Percentiles rank a stretch among this genome's conserved stretches.
These are phyloP conservation scores for Echinosphaeria canescens DNA, from an alignment of 2,329 filamentous ascomycete genomes.

Conservation along the genomic window DNA sequence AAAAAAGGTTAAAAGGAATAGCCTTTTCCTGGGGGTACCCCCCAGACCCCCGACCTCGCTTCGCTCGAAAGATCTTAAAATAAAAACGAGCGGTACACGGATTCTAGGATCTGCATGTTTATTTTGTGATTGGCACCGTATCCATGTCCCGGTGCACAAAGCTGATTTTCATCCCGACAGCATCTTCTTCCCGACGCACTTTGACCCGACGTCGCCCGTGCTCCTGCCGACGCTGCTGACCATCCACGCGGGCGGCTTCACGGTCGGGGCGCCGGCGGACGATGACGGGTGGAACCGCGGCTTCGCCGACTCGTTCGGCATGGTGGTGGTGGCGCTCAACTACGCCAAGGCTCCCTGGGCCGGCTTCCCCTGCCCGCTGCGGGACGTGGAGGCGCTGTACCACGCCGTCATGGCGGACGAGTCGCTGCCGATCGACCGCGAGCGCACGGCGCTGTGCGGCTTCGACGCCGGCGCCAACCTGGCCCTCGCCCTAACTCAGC, in stretches of 20 bases:
- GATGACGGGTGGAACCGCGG: slow-evolving; percentile 23
- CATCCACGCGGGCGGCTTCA: slow-evolving; percentile 28
- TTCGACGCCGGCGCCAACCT: slow-evolving; percentile 30
- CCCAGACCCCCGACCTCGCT: no score
- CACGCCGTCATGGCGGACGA: slow-evolving; percentile 19
- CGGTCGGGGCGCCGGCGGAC: slow-evolving; percentile 16
- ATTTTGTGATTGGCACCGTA: no score
- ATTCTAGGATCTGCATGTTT: no score
- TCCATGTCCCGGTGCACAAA: no score
- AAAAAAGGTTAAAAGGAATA: no score
- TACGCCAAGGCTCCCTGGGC: slow-evolving; percentile 22
- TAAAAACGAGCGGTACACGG: no score
- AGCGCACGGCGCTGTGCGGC: slow-evolving; percentile 19
- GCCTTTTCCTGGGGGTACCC: no score
- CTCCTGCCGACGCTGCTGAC: slow-evolving; percentile 21
- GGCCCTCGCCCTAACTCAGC: slow-evolving; percentile 16
- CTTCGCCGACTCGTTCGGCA: slow-evolving; percentile 16
- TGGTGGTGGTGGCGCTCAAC: slow-evolving; percentile 22
- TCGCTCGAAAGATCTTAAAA: no score
- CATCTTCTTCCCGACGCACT: slow-evolving; percentile 17
- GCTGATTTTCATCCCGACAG: no score
- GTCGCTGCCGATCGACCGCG: slow-evolving; percentile 20
- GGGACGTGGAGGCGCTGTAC: slow-evolving; percentile 22
- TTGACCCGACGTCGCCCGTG: slow-evolving; percentile 9
- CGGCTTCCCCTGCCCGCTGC: slow-evolving; percentile 20